These are phyloP conservation scores for Starmerella ratchasimensis DNA, from an alignment of 805 yeast species.

Conservation along the genomic window DNA sequence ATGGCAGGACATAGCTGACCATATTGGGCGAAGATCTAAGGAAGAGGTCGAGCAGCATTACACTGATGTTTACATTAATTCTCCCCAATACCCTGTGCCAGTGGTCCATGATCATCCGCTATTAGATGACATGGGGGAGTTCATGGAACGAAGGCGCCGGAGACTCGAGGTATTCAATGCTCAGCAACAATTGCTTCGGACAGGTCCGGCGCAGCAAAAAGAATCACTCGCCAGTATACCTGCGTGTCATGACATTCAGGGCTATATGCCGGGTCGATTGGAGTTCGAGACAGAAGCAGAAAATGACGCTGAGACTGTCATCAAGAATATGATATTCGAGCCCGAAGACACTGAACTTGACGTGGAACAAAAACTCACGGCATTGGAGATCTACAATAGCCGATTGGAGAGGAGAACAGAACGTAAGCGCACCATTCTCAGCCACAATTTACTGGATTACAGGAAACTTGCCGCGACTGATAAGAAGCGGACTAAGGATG, in stretches of 20 bases:
- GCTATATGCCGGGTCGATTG: conserved; percentile 95
- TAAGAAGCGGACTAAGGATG: conserved; percentile 78
- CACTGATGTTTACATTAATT: conserved; percentile 51
- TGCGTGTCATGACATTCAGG: conserved; percentile 91
- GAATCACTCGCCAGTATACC: conserved; percentile 73
- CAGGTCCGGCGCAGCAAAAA: conserved; percentile 61
- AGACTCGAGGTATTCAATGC: conserved; percentile 53
- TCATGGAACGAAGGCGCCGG: conserved; percentile 50
- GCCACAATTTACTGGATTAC: conserved; percentile 71
- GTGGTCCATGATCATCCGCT: conserved; percentile 60
- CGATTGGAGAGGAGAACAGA: conserved; percentile 86
- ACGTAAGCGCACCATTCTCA: conserved; percentile 66
- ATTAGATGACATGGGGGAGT: conserved; percentile 49
- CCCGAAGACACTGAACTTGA: conserved; percentile 83
- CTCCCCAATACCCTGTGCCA: conserved; percentile 75
- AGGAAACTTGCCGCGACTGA: conserved; percentile 68
- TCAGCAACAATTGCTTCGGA: conserved; percentile 41
- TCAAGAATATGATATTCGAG: conserved; percentile 91
- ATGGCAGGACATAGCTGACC: conserved; percentile 97
- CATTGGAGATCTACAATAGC: conserved; percentile 78
- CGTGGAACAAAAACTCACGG: conserved; percentile 75
- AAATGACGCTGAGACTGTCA: conserved; percentile 87
- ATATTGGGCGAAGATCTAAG: conserved; percentile 79
- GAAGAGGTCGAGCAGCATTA: conserved; percentile 88
- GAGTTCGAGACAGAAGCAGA: conserved; percentile 95